Evolutionary conservation across 2,329 filamentous ascomycete species (phyloP).

Genomic region (Penicillium frequentans): DNA sequence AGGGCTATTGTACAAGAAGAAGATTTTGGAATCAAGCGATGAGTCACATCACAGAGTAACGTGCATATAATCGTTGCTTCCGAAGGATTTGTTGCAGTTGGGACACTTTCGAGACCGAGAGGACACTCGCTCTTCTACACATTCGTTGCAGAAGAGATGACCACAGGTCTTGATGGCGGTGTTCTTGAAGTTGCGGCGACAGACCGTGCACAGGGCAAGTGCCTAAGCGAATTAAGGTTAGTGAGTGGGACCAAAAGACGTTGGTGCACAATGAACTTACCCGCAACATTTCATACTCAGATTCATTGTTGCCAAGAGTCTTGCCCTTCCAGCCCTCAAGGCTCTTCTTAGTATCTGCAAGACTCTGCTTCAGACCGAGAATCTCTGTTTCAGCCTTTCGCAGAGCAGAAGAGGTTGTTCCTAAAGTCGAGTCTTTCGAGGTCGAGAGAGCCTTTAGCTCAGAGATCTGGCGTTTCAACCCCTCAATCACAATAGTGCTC

Average conservation of each 20-base stretch:
- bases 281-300: slow-evolving; percentile 81
- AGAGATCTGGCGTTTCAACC: slow-evolving; percentile 70
- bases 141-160: slow-evolving; percentile 88
- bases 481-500: slow-evolving; percentile 67
- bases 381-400: slow-evolving; percentile 68
- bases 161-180: slow-evolving; percentile 91
- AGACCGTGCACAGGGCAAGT: slow-evolving; percentile 86
- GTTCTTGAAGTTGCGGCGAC: slow-evolving; percentile 90
- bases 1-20: slow-evolving; percentile 37
- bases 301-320: slow-evolving; percentile 74
- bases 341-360: slow-evolving; percentile 78
- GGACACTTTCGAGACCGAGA: slow-evolving; percentile 95
- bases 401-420: slow-evolving; percentile 62
- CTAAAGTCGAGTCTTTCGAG: slow-evolving; percentile 69
- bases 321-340: slow-evolving; percentile 84
- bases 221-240: slow-evolving; percentile 49
- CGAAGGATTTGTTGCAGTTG: slow-evolving; percentile 88
- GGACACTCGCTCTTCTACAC: slow-evolving; percentile 82
- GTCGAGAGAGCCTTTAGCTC: slow-evolving; percentile 75
- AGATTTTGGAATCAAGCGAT: slow-evolving; percentile 7
- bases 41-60: slow-evolving; percentile 44
- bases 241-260: neutral
- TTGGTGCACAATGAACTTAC: slow-evolving; percentile 56
- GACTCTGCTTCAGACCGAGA: slow-evolving; percentile 73
- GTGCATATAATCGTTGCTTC: slow-evolving; percentile 82